phyloP scores from a whole-genome alignment of 208 protist genomes.

The Leishmania tarentolae region DNA sequence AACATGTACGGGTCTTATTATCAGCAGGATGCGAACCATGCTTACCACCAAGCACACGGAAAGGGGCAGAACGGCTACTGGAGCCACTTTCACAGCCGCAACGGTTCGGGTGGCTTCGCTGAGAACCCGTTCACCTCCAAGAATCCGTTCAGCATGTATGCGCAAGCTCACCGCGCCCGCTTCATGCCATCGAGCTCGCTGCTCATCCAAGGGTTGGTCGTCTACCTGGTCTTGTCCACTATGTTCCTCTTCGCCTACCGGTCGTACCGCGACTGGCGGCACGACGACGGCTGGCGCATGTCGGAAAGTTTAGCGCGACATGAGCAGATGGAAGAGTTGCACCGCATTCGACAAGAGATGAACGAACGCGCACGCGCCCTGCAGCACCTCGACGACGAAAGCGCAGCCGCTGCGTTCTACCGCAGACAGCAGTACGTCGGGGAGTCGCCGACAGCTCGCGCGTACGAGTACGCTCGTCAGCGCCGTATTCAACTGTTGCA shows the following conservation, averaged over 20 bases:
- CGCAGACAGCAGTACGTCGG: slow-evolving; percentile 34
- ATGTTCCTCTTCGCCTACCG: slow-evolving; percentile 67
- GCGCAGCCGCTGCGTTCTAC: background rate
- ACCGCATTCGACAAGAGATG: slow-evolving; percentile 75
- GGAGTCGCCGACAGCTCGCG: slow-evolving; percentile 49
- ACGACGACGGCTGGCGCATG: slow-evolving; percentile 86
- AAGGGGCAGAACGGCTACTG: slow-evolving; percentile 49
- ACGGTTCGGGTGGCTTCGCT: slow-evolving; percentile 25
- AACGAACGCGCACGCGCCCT: slow-evolving; percentile 50
- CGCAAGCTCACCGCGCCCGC: slow-evolving; percentile 48
- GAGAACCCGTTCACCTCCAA: slow-evolving; percentile 64
- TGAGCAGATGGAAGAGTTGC: slow-evolving; percentile 74
- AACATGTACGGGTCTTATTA: slow-evolving; percentile 39
- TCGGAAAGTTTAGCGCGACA: slow-evolving; percentile 71
- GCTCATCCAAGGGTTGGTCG: slow-evolving; percentile 61
- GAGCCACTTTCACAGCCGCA: slow-evolving; percentile 37
- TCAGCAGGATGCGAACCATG: slow-evolving; percentile 42
- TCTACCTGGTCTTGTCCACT: slow-evolving; percentile 65
- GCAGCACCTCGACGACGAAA: slow-evolving; percentile 15
- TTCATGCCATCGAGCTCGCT: slow-evolving; percentile 46
- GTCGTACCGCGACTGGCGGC: slow-evolving; percentile 63
- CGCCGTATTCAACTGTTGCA: slow-evolving; percentile 54
- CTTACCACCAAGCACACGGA: slow-evolving; percentile 33
- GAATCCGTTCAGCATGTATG: slow-evolving; percentile 62
- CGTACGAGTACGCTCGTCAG: slow-evolving; percentile 67